phyloP scores from a whole-genome alignment of 805 yeast genomes.

The Yarrowia divulgata region DNA sequence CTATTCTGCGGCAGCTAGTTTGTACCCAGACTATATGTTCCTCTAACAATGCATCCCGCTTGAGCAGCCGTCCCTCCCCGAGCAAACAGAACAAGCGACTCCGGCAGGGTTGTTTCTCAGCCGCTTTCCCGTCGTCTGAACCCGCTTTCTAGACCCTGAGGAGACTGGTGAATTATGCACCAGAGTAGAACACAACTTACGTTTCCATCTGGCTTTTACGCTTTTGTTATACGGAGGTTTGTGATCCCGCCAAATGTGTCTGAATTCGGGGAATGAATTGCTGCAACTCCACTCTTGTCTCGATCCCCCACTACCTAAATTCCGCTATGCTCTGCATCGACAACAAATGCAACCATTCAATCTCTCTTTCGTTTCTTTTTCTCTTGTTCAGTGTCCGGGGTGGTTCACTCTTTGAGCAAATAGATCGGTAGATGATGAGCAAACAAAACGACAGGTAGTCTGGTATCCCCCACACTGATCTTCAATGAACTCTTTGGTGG shows the following conservation, averaged over 20 bases:
- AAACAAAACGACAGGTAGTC: background rate
- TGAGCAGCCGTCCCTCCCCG: background rate
- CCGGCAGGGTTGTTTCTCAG: background rate
- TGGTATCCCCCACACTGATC: background rate
- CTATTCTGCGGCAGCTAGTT: background rate
- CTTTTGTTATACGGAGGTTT: background rate
- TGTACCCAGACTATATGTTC: background rate
- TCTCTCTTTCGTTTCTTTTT: background rate
- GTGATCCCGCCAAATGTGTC: background rate
- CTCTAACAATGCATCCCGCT: background rate
- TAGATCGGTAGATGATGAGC: background rate
- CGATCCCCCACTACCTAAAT: no score
- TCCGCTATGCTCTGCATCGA: no score
- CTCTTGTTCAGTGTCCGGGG: background rate
- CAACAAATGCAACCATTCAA: no score
- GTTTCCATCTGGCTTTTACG: background rate
- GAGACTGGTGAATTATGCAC: background rate
- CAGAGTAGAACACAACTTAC: background rate
- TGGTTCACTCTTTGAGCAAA: background rate
- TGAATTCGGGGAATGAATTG: background rate
- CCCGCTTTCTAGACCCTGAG: background rate
- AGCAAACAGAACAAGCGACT: background rate
- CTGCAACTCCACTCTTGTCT: background rate
- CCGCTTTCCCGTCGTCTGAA: constrained; percentile 8
- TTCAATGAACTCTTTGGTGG: no score